phyloP scores from a whole-genome alignment of 768 basidiomycete genomes.

The Xerocomellus amylosporus region DNA sequence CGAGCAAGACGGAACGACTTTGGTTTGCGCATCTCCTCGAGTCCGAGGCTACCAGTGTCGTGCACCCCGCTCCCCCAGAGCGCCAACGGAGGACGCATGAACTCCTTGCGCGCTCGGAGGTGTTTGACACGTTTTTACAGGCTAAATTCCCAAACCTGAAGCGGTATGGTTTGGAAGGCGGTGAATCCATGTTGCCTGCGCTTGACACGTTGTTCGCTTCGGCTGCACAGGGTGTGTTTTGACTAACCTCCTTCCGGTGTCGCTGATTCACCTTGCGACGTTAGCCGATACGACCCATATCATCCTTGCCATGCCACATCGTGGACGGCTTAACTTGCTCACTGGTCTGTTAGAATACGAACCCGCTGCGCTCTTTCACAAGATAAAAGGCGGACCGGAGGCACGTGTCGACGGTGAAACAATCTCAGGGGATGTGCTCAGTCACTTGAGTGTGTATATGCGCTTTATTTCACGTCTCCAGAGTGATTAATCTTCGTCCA shows the following conservation, averaged over 20 bases:
- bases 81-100: conserved; percentile 59
- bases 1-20: conserved; percentile 77
- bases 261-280: neutral
- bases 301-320: conserved; percentile 83
- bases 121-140: conserved; percentile 82
- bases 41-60: conserved; percentile 36
- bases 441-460: conserved; percentile 62
- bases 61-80: conserved; percentile 29
- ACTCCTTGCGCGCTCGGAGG: conserved; percentile 73
- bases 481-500: conserved; percentile 19
- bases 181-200: conserved; percentile 91
- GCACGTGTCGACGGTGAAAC: conserved; percentile 56
- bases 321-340: conserved; percentile 83
- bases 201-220: conserved; percentile 71
- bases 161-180: conserved; percentile 87
- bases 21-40: conserved; percentile 91
- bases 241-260: neutral
- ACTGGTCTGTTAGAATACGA: conserved; percentile 71
- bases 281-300: conserved; percentile 67
- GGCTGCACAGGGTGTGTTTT: conserved; percentile 52
- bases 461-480: neutral
- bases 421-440: conserved; percentile 82
- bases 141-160: conserved; percentile 87
- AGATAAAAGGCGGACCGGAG: conserved; percentile 80
- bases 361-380: conserved; percentile 74